A percentile compares a stretch with the other conserved stretches of the same genome.
Evolutionary conservation across 225 moss, liverwort and hornwort genomes (phyloP).

Genomic region (Asterella californica): DNA sequence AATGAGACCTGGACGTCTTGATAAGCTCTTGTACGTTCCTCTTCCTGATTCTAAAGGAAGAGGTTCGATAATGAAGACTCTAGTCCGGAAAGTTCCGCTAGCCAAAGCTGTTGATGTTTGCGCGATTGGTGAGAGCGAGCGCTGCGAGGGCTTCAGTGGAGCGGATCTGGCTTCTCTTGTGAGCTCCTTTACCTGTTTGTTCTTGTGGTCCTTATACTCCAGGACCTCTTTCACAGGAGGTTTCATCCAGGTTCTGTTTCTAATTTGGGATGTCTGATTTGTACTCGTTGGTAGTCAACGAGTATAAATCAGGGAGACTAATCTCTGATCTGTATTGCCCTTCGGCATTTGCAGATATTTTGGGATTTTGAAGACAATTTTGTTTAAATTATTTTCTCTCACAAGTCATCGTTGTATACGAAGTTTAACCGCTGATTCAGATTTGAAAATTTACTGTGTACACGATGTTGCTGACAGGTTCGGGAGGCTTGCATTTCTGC

Average conservation of each 20-base stretch:
- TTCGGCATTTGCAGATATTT: background rate
- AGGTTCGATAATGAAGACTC: conserved; percentile 75
- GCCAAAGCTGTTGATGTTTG: conserved; percentile 61
- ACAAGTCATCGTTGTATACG: too few species aligned
- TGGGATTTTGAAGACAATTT: background rate
- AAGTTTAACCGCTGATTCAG: background rate
- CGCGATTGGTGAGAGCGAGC: conserved; percentile 62
- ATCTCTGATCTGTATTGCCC: background rate
- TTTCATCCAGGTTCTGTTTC: background rate
- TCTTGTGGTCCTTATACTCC: background rate
- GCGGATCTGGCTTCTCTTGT: conserved; percentile 93
- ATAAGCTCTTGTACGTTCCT: conserved; percentile 84
- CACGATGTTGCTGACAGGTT: conserved; percentile 41
- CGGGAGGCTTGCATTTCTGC: conserved; percentile 90
- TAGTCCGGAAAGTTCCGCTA: conserved; percentile 74
- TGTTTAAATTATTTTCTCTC: background rate
- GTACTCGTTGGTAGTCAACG: background rate
- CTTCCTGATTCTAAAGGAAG: conserved; percentile 84
- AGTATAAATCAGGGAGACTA: background rate
- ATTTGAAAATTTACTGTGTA: background rate
- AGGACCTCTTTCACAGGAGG: background rate
- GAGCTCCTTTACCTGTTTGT: conserved; percentile 11
- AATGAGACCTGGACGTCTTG: conserved; percentile 89
- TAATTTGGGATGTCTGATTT: background rate
- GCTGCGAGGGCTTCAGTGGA: conserved; percentile 94